Base-by-base conservation (phyloP, 108 stramenopile genomes). In the Skeletonema menzelii region DNA sequence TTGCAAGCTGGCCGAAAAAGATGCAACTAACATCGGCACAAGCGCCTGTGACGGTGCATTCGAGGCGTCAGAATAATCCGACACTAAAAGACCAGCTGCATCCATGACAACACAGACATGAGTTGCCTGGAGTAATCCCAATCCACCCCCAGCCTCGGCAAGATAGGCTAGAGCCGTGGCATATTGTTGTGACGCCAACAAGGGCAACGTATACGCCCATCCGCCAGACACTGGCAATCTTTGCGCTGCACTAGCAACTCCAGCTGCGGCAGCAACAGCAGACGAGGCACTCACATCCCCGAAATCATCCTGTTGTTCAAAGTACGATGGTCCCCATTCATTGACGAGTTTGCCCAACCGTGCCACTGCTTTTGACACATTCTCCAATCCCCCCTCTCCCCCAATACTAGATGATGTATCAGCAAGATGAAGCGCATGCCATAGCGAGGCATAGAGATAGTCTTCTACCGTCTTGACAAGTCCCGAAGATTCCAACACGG, bases 161-260 rank as follows among this genome's bases (percentile, higher is more conserved):
- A 95, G 72, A 56, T 88, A 87, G 11, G 81, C 65, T 31, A 95
- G 63, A 8, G 87, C 88, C 12, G 86, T 79, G n/a, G 67, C 80
- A 66, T 85, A 95, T 68, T 95, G 91, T 65, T 91, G 91, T 19
- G 89, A 67, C 14, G 78, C 76, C 59, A 95, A 57, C 65, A 95
- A 66, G 1, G 94, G 91, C 11, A 89, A 56, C 0, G 86, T 77
- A 59, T 89, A 91, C 11, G 87, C 84, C 93, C 93, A 94, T 24
- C 85, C 88, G 20, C 88, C 89, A 42, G 82, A 82, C 15, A 40
- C 68, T 28, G 78, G 65, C 14, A 73, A 34, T 38, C 69, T 68
- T n/a, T 64, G 32, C 15, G 32, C 11, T 2, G 44, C 59, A 31
- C 35, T 46, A 20, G 24, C 42, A 22, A 26, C 34, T 37, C 68